Conservation (phyloP, 2,329 filamentous ascomycete genomes). For the Diaporthe vaccinii region DNA sequence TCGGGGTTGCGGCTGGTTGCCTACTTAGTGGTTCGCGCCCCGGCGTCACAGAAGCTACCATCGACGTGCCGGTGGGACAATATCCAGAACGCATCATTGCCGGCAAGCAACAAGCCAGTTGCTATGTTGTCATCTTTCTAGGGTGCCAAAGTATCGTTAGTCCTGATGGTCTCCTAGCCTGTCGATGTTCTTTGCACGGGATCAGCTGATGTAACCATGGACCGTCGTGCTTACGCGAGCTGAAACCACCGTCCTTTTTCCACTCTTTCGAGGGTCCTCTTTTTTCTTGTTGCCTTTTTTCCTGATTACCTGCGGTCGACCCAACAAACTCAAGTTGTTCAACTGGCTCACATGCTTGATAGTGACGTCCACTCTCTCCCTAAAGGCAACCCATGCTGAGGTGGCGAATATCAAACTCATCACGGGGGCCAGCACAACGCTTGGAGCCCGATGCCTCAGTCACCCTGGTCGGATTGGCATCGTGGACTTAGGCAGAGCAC, state of each 20-base stretch:
- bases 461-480: background rate
- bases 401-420: conserved; percentile 11
- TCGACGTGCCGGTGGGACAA: background rate
- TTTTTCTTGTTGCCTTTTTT: background rate
- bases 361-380: background rate
- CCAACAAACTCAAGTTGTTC: background rate
- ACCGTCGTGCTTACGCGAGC: background rate
- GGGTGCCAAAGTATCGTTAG: background rate
- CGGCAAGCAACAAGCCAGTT: background rate
- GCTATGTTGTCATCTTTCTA: background rate
- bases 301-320: background rate
- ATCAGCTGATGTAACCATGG: conserved; percentile 4
- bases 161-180: background rate
- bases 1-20: background rate
- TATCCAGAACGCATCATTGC: background rate
- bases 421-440: background rate
- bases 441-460: conserved; percentile 1
- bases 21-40: conserved; percentile 1
- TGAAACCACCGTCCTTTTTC: conserved; percentile 19
- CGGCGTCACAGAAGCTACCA: background rate
- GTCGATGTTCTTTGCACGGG: background rate
- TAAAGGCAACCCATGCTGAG: background rate
- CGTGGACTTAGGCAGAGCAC: background rate
- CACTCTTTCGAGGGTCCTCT: background rate
- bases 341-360: background rate